These are phyloP conservation scores for Annulohypoxylon truncatum DNA, from an alignment of 2,329 filamentous ascomycete genomes.

Conservation along the genomic window DNA sequence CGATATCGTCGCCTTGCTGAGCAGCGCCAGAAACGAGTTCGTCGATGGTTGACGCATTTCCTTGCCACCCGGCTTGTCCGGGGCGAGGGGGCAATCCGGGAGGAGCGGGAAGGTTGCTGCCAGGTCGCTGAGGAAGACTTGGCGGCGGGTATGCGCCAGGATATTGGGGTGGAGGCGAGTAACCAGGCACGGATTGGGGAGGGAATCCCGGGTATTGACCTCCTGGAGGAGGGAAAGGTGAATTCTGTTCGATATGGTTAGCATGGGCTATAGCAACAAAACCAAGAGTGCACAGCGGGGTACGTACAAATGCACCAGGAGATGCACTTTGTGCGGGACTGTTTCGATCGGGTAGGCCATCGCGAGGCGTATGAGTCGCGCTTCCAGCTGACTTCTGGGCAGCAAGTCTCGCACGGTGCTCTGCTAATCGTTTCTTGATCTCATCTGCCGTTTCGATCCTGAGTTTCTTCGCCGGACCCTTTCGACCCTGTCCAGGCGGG, in stretches of 20 bases:
- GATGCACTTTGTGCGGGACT: constrained; percentile 65
- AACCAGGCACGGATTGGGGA: constrained; percentile 51
- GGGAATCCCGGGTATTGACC: constrained; percentile 55
- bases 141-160: constrained; percentile 55
- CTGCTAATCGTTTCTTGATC: constrained; percentile 82
- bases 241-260: constrained; percentile 49
- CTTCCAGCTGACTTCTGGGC: constrained; percentile 68
- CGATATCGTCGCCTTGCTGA: constrained; percentile 69
- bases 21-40: constrained; percentile 60
- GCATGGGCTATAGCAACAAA: constrained; percentile 10
- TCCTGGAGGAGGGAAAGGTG: constrained; percentile 59
- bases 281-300: not conserved
- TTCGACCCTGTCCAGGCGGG: constrained; percentile 71
- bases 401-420: constrained; percentile 76
- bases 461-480: constrained; percentile 76
- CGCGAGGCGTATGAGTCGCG: constrained; percentile 61
- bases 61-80: constrained; percentile 50
- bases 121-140: constrained; percentile 60
- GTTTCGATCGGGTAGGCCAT: constrained; percentile 55
- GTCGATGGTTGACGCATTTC: constrained; percentile 58
- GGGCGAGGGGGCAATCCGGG: constrained; percentile 60
- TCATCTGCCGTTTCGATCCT: constrained; percentile 81
- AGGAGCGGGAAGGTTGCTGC: constrained; percentile 54
- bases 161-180: constrained; percentile 53
- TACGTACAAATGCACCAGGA: constrained; percentile 69